These are phyloP conservation scores for Rhizophora apiculata DNA, from an alignment of 345 rosid genomes.

Conservation along the genomic window DNA sequence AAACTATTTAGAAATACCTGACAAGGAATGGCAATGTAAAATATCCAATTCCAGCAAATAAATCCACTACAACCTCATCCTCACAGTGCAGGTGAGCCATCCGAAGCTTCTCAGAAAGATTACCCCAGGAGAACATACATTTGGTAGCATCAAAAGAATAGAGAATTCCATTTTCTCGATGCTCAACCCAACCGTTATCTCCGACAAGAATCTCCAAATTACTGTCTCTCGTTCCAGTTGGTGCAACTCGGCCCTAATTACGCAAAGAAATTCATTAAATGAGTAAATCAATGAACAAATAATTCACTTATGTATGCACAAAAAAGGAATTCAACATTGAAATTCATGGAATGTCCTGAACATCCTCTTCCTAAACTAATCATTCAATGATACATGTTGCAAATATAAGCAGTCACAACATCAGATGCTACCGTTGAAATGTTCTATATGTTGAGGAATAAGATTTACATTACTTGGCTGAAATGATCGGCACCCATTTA, in stretches of 20 bases:
- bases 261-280: constrained; percentile 16
- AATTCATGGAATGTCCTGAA: neutral
- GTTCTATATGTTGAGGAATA: too few relatives aligned
- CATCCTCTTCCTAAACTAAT: neutral
- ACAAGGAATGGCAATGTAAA: constrained; percentile 86
- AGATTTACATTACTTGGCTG: too few relatives aligned
- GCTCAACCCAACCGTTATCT: constrained; percentile 87
- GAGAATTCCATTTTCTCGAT: constrained; percentile 75
- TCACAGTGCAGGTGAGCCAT: constrained; percentile 63
- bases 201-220: constrained; percentile 77
- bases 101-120: constrained; percentile 94
- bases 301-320: neutral
- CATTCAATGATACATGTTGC: too few relatives aligned
- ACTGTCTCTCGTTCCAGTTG: constrained; percentile 81
- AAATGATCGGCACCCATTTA: neutral
- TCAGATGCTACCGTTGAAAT: neutral
- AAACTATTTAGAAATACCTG: constrained; percentile 42
- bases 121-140: constrained; percentile 99
- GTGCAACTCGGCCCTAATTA: constrained; percentile 68
- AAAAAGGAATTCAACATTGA: neutral
- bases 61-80: constrained; percentile 72
- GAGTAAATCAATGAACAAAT: neutral
- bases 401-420: neutral
- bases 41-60: constrained; percentile 94
- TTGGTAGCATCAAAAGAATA: constrained; percentile 90